Conservation (phyloP, 2,329 filamentous ascomycete genomes). For the Mycosphaerella arachidis region DNA sequence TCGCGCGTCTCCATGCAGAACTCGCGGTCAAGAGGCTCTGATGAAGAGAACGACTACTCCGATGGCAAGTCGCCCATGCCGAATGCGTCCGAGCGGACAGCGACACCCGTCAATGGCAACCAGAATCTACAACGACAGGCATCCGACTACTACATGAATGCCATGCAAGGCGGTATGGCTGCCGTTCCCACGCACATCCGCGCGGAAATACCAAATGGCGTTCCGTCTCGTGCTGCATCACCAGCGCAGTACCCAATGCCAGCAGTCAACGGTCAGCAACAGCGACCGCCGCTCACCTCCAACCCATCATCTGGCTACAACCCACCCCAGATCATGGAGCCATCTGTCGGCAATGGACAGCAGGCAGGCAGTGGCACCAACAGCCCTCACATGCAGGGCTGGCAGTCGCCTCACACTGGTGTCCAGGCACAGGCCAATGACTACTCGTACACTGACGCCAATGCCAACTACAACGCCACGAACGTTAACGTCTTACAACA, state of each 20-base stretch:
- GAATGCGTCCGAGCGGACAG: conserved; percentile 71
- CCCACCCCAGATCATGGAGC: conserved; percentile 79
- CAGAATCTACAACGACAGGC: conserved; percentile 63
- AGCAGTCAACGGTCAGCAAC: conserved; percentile 48
- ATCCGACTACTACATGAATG: conserved; percentile 74
- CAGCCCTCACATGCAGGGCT: conserved; percentile 82
- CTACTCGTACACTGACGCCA: conserved; percentile 80
- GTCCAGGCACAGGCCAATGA: conserved; percentile 65
- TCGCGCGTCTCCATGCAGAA: conserved; percentile 42
- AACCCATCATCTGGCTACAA: conserved; percentile 70
- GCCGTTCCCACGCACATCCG: conserved; percentile 75
- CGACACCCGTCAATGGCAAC: conserved; percentile 71
- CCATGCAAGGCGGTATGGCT: conserved; percentile 52
- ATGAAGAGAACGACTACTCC: conserved; percentile 63
- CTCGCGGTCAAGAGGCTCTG: conserved; percentile 57
- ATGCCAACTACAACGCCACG: conserved; percentile 49
- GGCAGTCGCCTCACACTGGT: conserved; percentile 77
- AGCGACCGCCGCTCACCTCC: conserved; percentile 66
- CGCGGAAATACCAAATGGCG: conserved; percentile 62
- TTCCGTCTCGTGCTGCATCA: conserved; percentile 57
- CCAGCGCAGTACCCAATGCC: conserved; percentile 54
- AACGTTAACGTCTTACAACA: conserved; percentile 63
- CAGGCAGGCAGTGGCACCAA: conserved; percentile 69
- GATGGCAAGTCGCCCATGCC: conserved; percentile 69
- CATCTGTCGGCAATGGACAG: conserved; percentile 71